Evolutionary conservation across 1,139 yeast species (phyloP).

Genomic region (Nakaseomyces uthaithaninus): DNA sequence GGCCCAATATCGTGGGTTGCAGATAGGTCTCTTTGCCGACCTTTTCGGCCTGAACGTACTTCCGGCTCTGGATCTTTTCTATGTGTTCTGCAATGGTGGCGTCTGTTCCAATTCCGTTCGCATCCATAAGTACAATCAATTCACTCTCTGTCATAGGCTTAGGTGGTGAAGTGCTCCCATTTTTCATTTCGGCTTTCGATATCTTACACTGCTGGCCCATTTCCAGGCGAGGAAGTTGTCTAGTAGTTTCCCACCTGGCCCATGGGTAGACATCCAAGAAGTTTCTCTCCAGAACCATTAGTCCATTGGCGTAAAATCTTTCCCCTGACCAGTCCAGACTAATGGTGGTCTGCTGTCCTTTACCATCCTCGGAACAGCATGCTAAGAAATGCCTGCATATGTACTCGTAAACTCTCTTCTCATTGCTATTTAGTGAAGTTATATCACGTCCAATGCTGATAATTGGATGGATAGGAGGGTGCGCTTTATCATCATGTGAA

Average conservation of each 20-base stretch:
- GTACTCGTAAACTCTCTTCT: constrained; percentile 75
- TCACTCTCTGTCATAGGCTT: constrained; percentile 84
- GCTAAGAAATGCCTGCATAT: constrained; percentile 83
- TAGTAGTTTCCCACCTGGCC: constrained; percentile 66
- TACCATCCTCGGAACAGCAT: constrained; percentile 86
- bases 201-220: constrained; percentile 51
- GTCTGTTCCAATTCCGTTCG: constrained; percentile 96
- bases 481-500: constrained; percentile 84
- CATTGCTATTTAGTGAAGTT: constrained; percentile 24
- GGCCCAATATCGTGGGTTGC: constrained; percentile 77
- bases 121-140: constrained; percentile 88
- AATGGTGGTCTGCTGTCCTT: constrained; percentile 60
- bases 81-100: constrained; percentile 99
- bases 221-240: constrained; percentile 56
- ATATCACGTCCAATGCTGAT: constrained; percentile 27
- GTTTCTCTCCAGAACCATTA: constrained; percentile 62
- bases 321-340: constrained; percentile 74
- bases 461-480: constrained; percentile 97
- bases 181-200: constrained; percentile 48
- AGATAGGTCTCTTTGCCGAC: constrained; percentile 39
- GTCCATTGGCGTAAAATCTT: constrained; percentile 58
- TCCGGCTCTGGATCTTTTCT: constrained; percentile 61
- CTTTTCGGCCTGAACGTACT: constrained; percentile 51
- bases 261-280: constrained; percentile 76
- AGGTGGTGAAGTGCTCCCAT: constrained; percentile 79